These are phyloP conservation scores for Aureobasidium sp. DNA, from an alignment of 2,329 filamentous ascomycete genomes.

Conservation along the genomic window DNA sequence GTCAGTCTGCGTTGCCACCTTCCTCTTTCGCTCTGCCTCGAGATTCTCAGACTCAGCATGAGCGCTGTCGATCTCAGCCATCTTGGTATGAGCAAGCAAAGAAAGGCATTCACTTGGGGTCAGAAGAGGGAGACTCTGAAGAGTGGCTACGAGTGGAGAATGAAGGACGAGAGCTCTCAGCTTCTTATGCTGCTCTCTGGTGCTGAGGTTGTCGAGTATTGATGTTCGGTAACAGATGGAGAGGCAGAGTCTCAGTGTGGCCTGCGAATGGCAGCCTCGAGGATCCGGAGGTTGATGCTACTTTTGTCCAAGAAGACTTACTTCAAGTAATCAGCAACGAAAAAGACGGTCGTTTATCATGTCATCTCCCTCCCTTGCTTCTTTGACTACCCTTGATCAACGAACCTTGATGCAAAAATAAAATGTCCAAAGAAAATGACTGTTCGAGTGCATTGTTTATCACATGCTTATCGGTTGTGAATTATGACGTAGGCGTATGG, in stretches of 20 bases:
- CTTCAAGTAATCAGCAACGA: background rate
- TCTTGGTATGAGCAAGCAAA: conserved; percentile 29
- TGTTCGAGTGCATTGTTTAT: background rate
- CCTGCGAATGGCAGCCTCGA: background rate
- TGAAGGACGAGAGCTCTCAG: conserved; percentile 31
- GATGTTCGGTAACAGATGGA: background rate
- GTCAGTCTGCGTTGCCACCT: conserved; percentile 23
- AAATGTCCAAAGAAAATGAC: too few species aligned
- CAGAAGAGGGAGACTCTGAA: conserved; percentile 27
- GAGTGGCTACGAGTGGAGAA: conserved; percentile 29
- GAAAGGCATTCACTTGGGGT: conserved; percentile 29
- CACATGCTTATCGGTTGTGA: background rate
- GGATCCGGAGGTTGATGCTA: background rate
- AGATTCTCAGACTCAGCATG: conserved; percentile 25
- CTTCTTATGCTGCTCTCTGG: conserved; percentile 34
- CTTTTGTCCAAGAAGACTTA: too few species aligned
- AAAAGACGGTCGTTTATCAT: background rate
- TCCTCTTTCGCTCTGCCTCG: conserved; percentile 27
- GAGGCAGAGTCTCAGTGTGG: background rate
- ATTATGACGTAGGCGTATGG: background rate
- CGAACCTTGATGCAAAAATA: background rate
- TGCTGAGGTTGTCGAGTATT: conserved; percentile 27
- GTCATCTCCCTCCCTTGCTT: background rate
- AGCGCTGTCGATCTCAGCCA: conserved; percentile 21
- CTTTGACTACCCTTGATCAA: background rate